Base-by-base conservation (phyloP, 177 flowering plant species). In the Vitis hybrid region DNA sequence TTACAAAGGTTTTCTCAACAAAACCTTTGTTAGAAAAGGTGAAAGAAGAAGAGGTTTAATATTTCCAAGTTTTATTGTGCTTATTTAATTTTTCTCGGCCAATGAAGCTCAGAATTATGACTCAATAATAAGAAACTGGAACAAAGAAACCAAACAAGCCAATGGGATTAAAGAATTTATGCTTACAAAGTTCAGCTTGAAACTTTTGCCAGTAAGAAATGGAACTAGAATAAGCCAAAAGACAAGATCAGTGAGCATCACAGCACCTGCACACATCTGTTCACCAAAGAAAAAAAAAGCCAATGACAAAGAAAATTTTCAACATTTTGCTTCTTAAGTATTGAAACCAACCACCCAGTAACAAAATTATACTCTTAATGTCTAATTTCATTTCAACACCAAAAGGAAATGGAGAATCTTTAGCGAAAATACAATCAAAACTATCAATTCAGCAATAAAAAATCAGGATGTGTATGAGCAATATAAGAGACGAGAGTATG, bases 251-350 rank as follows among this genome's bases (percentile, higher is more conserved):
- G 89, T 84, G 52, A 89, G 89, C 70, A 75, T 58, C 54, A 84
- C 88, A 62, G 93, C 87, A 68, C 93, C 93, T 51, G 87, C 89
- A 75, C 76, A 76, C 34, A 68, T 69, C 93, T 89, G 79, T 63
- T 57, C n/a, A 74, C 11, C 8, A 58, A 54, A 26, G 19, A 19
- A 45, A 61, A 57, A 30, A 21, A 2, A 57, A 56, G 21, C 50
- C 61, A 56, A 15, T 26, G n/a, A 5, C 19, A 15, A 54, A 67
- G 12, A 34, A 17, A n/a, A 23, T 34, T 34, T 21, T 21, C 23
- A 21, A 21, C 23, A 21, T 21, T 21, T 1, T 1, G 23, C 23
- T 21, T 21, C 23, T 21, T 21, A 21, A 21, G 23, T 21, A 21
- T 21, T 21, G 23, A 21, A 21, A 21, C 23, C 40, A 34, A 34